Conservation (phyloP, 78 protist genomes). For the Creolimax fragrantissima region DNA sequence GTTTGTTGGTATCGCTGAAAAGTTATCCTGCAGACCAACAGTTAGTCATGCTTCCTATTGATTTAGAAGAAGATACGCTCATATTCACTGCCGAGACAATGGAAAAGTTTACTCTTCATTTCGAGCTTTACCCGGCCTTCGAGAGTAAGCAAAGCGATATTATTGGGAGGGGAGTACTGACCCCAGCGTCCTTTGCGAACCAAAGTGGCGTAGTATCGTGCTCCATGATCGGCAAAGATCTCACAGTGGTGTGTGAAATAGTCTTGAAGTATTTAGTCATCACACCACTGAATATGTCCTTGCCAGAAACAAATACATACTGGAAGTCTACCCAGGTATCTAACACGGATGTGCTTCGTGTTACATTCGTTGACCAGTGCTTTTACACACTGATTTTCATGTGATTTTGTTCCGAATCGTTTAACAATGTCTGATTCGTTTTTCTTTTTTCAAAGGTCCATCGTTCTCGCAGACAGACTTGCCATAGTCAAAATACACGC, state of each 20-base stretch:
- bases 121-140: background rate
- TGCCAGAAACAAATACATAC: background rate
- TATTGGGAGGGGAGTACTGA: background rate
- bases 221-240: background rate
- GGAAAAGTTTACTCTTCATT: background rate
- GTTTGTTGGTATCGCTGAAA: background rate
- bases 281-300: background rate
- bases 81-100: background rate
- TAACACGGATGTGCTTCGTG: too few relatives aligned
- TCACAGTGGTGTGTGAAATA: background rate
- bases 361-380: too few relatives aligned
- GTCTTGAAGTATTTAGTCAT: background rate
- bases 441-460: too few relatives aligned
- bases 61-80: background rate
- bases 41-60: background rate
- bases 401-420: too few relatives aligned
- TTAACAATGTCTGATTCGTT: too few relatives aligned
- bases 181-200: background rate
- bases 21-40: background rate
- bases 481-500: too few relatives aligned
- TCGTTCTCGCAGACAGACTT: too few relatives aligned
- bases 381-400: too few relatives aligned
- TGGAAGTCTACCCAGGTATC: conserved; percentile 2
- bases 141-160: background rate
- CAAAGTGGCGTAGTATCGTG: background rate